These are phyloP conservation scores for Ustilago bromivora DNA, from an alignment of 1,284 basidiomycete genomes.

Conservation along the genomic window DNA sequence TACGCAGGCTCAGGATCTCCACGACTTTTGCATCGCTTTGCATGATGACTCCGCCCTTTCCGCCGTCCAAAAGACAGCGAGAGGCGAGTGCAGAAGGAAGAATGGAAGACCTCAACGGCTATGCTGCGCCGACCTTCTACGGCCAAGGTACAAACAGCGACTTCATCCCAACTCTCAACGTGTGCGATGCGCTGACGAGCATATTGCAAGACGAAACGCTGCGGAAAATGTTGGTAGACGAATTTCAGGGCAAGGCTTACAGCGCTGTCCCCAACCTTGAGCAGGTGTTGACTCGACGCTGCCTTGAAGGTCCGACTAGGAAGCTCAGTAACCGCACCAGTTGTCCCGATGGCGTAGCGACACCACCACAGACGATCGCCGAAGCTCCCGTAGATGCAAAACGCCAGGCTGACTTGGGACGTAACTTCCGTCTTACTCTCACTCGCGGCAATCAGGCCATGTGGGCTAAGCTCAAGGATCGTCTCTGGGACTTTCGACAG, in stretches of 20 bases:
- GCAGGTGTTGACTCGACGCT: slow-evolving; percentile 20
- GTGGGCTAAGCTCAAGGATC: slow-evolving; percentile 63
- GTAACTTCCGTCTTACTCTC: slow-evolving; percentile 41
- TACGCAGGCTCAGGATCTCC: slow-evolving; percentile 59
- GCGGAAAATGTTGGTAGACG: slow-evolving; percentile 31
- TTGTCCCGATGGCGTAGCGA: not conserved
- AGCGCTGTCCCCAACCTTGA: slow-evolving; percentile 20
- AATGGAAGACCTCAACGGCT: not conserved
- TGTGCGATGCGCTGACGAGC: slow-evolving; percentile 33
- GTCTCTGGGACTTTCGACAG: slow-evolving; percentile 61
- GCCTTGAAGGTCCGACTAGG: slow-evolving; percentile 14
- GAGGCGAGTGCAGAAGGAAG: slow-evolving; percentile 19
- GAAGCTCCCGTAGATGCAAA: not conserved
- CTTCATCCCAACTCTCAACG: slow-evolving; percentile 14
- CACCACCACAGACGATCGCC: not conserved
- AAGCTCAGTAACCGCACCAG: not conserved
- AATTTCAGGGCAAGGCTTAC: slow-evolving; percentile 39
- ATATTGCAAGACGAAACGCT: slow-evolving; percentile 30
- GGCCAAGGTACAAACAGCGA: not conserved
- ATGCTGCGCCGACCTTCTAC: not conserved
- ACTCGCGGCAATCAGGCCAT: slow-evolving; percentile 55
- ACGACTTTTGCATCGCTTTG: slow-evolving; percentile 58
- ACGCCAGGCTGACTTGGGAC: slow-evolving; percentile 9
- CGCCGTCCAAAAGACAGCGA: slow-evolving; percentile 32
- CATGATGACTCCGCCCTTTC: slow-evolving; percentile 55